Base-by-base conservation (phyloP, 2,329 filamentous ascomycete genomes). In the Aspergillus aculeatus region DNA sequence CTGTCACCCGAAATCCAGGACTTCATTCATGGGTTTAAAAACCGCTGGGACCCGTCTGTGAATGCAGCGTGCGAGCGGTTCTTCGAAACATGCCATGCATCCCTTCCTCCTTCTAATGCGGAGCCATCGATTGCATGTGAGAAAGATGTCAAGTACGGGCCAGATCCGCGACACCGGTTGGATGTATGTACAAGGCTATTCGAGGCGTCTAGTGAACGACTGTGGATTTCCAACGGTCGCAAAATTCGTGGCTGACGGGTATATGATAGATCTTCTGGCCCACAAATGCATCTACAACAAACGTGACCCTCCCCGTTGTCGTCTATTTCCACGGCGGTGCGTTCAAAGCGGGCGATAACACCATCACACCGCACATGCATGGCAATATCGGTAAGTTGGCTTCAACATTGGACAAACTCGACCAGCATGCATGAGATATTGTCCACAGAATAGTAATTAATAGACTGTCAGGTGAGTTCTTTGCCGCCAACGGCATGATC, bases 251-350 rank as follows among this genome's bases (percentile, higher is more conserved):
- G 7, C 26, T 26, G 26, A 26, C 9, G 7, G 1, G 19, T 6
- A 11, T 7, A 11, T 5, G 2, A 5, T 48, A 47, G 38, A 32
- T 55, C 2, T 55, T 47, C 44, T 49, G 24, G 24, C 23, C 32
- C 14, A 10, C 32, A 3, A 29, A 35, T 26, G 21, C 14, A 10
- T 9, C 26, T 4, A 6, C 11, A 10, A 4, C 38, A 48, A 12
- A 32, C 26, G 14, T 11, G 10, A 24, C 24, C 16, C 24, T 0
- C 10, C 50, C 56, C 14, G 56, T 54, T 2, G 24, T 58, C 10
- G 50, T 58, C 31, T 58, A 54, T 9, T 58, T 58, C 50, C 56
- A 54, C 50, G 50, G 56, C 44, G 56, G 56, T 9, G 56, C 41
- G 19, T 58, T 58, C 31, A 26, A 44, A 2, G 56, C 50, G 23